Conservation (phyloP, 2,329 filamentous ascomycete genomes). For the Dactylella cylindrospora region DNA sequence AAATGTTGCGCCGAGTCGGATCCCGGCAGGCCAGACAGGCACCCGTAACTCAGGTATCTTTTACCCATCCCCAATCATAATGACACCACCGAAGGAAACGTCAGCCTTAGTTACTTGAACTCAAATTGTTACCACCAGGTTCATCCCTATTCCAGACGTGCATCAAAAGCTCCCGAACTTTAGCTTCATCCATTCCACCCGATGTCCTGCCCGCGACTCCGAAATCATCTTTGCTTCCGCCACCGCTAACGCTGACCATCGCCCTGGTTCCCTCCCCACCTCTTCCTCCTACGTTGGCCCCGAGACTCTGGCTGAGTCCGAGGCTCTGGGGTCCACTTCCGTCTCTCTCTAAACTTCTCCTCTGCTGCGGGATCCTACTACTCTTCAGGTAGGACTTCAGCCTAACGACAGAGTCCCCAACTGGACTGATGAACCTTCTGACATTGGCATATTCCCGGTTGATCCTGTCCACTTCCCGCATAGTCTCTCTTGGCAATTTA, state of each 20-base stretch:
- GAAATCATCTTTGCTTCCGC: constrained; percentile 38
- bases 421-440: constrained; percentile 31
- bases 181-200: constrained; percentile 39
- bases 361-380: constrained; percentile 24
- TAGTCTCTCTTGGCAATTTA: constrained; percentile 22
- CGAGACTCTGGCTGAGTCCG: constrained; percentile 41
- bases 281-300: constrained; percentile 29
- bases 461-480: constrained; percentile 35
- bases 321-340: constrained; percentile 31
- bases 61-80: background rate
- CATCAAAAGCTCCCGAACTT: constrained; percentile 35
- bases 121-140: constrained; percentile 33
- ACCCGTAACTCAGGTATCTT: too few species aligned
- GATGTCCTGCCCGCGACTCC: constrained; percentile 10
- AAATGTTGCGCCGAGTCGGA: too few species aligned
- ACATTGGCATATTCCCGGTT: constrained; percentile 43
- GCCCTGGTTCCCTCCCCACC: constrained; percentile 10
- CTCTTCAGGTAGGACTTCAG: constrained; percentile 29
- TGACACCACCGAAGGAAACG: background rate
- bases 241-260: constrained; percentile 24
- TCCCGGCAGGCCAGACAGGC: too few species aligned
- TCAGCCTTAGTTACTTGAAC: constrained; percentile 31
- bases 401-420: constrained; percentile 32
- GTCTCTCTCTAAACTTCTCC: constrained; percentile 35
- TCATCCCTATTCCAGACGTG: constrained; percentile 45